Evolutionary conservation across 129 eudicot genomes (phyloP).

Genomic region (Apium graveolens): DNA sequence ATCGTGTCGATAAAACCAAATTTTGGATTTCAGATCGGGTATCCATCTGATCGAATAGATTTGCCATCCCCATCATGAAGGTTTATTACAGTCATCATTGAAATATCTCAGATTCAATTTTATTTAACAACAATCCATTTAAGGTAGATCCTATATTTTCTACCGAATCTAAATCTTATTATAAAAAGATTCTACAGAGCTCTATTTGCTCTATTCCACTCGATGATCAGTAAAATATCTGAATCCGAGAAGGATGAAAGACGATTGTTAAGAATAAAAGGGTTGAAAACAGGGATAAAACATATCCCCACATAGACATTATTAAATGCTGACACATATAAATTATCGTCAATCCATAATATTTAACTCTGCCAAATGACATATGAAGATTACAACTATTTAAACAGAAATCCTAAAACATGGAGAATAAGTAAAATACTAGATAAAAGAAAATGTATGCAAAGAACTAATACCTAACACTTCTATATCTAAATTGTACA

Average conservation of each 20-base stretch:
- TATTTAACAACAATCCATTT: background rate
- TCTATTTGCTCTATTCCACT: background rate
- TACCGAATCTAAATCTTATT: background rate
- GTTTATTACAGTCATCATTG: background rate
- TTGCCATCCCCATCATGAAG: background rate
- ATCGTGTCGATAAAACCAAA: too few relatives aligned
- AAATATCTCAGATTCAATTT: background rate
- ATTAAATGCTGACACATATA: background rate
- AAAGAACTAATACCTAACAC: background rate
- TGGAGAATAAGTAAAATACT: background rate
- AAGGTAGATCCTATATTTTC: background rate
- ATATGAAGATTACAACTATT: background rate
- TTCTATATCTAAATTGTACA: background rate
- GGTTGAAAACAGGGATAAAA: background rate
- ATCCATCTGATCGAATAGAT: too few relatives aligned
- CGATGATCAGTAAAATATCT: background rate
- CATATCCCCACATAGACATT: too few relatives aligned
- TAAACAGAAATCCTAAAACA: background rate
- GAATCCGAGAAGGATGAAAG: background rate
- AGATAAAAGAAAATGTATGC: background rate
- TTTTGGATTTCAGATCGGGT: too few relatives aligned
- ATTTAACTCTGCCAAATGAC: background rate
- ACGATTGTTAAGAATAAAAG: background rate
- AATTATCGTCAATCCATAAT: background rate
- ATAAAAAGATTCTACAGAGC: background rate